phyloP scores from a whole-genome alignment of 2,329 filamentous ascomycete species.

The Alternaria conjuncta region DNA sequence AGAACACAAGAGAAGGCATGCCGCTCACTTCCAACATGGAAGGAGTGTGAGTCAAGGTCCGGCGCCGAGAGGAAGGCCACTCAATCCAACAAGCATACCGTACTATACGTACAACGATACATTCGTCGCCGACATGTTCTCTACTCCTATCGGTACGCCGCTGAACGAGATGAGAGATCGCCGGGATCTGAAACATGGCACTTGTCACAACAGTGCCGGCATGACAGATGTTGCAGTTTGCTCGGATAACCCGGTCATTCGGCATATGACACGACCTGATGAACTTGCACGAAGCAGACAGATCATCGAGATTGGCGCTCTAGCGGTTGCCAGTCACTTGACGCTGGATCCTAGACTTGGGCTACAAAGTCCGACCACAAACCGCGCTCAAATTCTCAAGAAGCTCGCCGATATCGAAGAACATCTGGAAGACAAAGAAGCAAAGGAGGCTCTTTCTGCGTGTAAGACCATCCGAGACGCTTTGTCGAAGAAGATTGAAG shows the following conservation, averaged over 20 bases:
- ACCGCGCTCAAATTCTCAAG: constrained; percentile 9
- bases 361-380: background rate
- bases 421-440: constrained; percentile 15
- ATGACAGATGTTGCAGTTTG: background rate
- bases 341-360: constrained; percentile 8
- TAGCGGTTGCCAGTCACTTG: constrained; percentile 24
- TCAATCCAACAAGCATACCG: constrained; percentile 10
- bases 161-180: constrained; percentile 7
- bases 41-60: constrained; percentile 16
- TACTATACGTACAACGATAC: constrained; percentile 5
- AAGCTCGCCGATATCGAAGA: constrained; percentile 28
- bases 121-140: constrained; percentile 9
- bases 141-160: constrained; percentile 22
- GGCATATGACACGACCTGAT: constrained; percentile 29
- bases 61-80: background rate
- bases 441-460: constrained; percentile 20
- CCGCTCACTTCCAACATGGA: background rate
- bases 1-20: constrained; percentile 10
- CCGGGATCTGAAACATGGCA: background rate
- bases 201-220: background rate
- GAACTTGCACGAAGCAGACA: constrained; percentile 26
- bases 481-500: background rate
- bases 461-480: constrained; percentile 27
- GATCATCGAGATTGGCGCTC: constrained; percentile 42
- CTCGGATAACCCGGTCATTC: background rate